phyloP scores from a whole-genome alignment of 2,329 filamentous ascomycete species.

The Bimuria novae-zelandiae region DNA sequence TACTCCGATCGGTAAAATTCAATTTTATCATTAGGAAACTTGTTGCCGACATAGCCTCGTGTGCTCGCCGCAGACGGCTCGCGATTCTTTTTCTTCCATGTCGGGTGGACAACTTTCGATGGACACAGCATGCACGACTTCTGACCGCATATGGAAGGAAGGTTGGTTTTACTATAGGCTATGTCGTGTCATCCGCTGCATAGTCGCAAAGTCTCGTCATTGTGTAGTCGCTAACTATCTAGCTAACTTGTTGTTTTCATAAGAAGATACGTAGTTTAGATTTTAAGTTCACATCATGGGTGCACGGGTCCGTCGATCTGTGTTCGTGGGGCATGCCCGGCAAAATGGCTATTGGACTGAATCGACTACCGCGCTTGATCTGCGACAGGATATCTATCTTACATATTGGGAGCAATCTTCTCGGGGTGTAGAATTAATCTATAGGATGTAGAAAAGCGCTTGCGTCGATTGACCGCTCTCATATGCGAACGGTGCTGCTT shows the following conservation, averaged over 20 bases:
- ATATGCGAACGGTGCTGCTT: neutral
- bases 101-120: too few relatives aligned
- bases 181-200: too few relatives aligned
- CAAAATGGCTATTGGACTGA: constrained; percentile 4
- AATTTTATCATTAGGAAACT: too few relatives aligned
- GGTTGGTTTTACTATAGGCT: neutral
- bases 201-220: too few relatives aligned
- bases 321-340: neutral
- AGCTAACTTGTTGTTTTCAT: neutral
- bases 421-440: neutral
- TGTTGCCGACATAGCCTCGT: too few relatives aligned
- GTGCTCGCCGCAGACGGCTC: too few relatives aligned
- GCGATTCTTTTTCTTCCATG: too few relatives aligned
- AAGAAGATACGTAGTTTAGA: neutral
- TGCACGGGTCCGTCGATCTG: neutral
- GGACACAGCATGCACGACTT: too few relatives aligned
- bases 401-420: neutral
- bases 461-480: neutral
- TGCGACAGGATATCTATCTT: neutral
- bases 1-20: too few relatives aligned
- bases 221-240: neutral
- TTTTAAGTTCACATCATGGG: neutral
- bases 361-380: neutral
- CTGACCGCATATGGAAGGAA: too few relatives aligned
- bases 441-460: neutral